Conservation (phyloP, 192 early-diverging fungal genomes). For the Lobosporangium transversale region DNA sequence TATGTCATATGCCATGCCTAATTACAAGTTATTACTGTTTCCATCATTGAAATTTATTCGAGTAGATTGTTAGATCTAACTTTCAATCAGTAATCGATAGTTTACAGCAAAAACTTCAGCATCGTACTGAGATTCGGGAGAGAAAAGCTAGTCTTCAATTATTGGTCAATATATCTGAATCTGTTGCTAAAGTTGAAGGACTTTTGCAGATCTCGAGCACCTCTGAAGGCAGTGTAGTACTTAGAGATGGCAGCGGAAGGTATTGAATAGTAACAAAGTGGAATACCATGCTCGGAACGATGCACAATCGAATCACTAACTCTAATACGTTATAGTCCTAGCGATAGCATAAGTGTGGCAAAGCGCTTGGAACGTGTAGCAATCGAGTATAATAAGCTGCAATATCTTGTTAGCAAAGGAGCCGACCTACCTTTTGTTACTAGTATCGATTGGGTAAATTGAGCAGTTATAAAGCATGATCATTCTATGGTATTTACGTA, state of each 20-base stretch:
- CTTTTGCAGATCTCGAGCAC: conserved; percentile 68
- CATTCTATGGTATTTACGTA: background rate
- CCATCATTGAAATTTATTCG: background rate
- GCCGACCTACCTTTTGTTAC: conserved; percentile 72
- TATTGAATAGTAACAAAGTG: no score
- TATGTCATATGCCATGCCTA: no score
- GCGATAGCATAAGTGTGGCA: conserved; percentile 57
- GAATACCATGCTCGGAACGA: background rate
- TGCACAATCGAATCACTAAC: background rate
- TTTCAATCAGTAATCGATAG: conserved; percentile 63
- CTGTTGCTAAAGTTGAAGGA: conserved; percentile 78
- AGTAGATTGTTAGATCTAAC: conserved; percentile 60
- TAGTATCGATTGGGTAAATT: conserved; percentile 78
- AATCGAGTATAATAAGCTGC: conserved; percentile 87
- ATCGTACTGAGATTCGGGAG: conserved; percentile 71
- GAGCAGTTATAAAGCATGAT: no score
- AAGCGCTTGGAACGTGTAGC: conserved; percentile 86
- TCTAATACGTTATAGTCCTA: background rate
- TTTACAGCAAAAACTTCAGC: conserved; percentile 68
- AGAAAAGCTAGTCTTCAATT: conserved; percentile 77
- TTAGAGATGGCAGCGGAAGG: conserved; percentile 33
- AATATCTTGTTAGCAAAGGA: conserved; percentile 73
- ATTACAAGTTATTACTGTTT: no score
- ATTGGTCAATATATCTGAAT: conserved; percentile 78
- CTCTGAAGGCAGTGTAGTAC: conserved; percentile 13